These are phyloP conservation scores for Flaveria bidentis DNA, from an alignment of 129 eudicot species.

Conservation along the genomic window DNA sequence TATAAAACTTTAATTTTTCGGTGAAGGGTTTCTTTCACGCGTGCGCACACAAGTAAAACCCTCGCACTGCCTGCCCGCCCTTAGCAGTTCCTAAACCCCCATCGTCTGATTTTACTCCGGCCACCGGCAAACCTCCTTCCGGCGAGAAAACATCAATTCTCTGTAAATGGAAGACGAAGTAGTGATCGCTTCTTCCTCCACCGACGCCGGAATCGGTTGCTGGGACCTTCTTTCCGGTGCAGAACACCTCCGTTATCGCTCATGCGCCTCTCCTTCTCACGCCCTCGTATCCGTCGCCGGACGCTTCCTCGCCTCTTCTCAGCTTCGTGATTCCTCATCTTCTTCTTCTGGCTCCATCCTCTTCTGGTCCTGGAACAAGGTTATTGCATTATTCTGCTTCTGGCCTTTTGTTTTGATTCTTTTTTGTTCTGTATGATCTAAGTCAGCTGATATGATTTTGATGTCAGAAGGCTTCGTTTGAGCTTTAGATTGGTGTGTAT, in stretches of 20 bases:
- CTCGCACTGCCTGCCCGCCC: too few species aligned
- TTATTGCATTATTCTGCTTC: background rate
- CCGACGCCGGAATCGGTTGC: slow-evolving; percentile 77
- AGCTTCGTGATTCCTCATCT: slow-evolving; percentile 64
- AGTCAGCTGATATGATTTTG: background rate
- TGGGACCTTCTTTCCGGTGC: slow-evolving; percentile 82
- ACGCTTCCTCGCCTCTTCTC: slow-evolving; percentile 72
- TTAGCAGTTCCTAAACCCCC: too few species aligned
- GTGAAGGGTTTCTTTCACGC: too few species aligned
- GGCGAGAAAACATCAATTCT: background rate
- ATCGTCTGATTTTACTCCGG: too few species aligned
- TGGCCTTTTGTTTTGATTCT: background rate
- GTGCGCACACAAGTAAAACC: too few species aligned
- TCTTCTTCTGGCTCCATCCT: slow-evolving; percentile 70
- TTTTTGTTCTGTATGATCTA: background rate
- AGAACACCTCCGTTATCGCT: slow-evolving; percentile 63
- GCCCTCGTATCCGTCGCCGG: slow-evolving; percentile 77
- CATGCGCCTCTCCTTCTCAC: slow-evolving; percentile 73
- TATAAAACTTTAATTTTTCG: too few species aligned
- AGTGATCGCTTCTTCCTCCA: slow-evolving; percentile 69
- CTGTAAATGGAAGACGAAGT: slow-evolving; percentile 48
- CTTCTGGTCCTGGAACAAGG: slow-evolving; percentile 96
- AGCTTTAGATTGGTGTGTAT: background rate
- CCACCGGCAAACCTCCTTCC: too few species aligned
- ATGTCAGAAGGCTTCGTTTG: background rate